Conservation (phyloP, 2,329 filamentous ascomycete species). For the Trichoderma oligosporum region DNA sequence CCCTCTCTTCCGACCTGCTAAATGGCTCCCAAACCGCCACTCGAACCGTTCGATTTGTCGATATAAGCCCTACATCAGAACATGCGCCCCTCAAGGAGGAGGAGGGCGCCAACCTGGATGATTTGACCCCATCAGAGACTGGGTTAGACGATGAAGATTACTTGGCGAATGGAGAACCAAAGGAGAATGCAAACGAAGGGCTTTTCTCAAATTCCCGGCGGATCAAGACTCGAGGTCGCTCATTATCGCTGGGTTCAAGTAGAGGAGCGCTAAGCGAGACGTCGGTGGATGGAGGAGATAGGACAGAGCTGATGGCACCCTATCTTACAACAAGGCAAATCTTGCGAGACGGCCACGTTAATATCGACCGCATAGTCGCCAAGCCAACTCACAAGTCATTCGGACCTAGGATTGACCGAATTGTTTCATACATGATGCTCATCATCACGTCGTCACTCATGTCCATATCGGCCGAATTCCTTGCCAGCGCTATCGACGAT, state of each 20-base stretch:
- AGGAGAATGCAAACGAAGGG: slow-evolving; percentile 9
- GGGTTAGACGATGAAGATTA: slow-evolving; percentile 12
- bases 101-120: slow-evolving; percentile 19
- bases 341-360: slow-evolving; percentile 20
- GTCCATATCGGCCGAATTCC: slow-evolving; percentile 58
- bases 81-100: neutral
- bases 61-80: slow-evolving; percentile 21
- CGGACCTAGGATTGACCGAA: slow-evolving; percentile 21
- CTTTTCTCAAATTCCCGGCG: slow-evolving; percentile 24
- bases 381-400: slow-evolving; percentile 5
- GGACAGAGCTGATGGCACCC: slow-evolving; percentile 21
- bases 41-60: slow-evolving; percentile 33
- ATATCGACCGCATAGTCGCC: slow-evolving; percentile 13
- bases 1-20: neutral
- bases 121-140: neutral
- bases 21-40: slow-evolving; percentile 11
- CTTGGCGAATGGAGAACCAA: slow-evolving; percentile 12
- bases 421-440: slow-evolving; percentile 48
- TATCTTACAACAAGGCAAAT: slow-evolving; percentile 23
- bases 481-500: slow-evolving; percentile 56
- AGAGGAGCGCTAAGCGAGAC: slow-evolving; percentile 24
- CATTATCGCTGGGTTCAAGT: slow-evolving; percentile 27
- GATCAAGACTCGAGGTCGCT: slow-evolving; percentile 26
- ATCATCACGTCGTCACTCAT: slow-evolving; percentile 53
- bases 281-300: slow-evolving; percentile 21